These are phyloP conservation scores for Eucalyptus marginata DNA, from an alignment of 345 rosid genomes.

Conservation along the genomic window DNA sequence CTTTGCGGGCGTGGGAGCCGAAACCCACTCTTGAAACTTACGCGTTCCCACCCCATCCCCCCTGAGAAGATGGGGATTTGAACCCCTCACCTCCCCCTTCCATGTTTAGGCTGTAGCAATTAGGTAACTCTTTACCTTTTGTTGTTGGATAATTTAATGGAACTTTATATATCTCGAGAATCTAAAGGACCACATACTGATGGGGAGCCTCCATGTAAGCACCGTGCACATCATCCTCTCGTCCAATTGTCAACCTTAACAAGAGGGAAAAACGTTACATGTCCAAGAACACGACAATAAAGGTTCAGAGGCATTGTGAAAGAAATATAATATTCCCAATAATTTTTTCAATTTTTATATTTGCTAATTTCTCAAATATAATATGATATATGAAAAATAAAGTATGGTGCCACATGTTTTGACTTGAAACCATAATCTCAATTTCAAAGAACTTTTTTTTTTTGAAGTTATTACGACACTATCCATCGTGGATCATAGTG, in stretches of 20 bases:
- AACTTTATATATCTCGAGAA: too few species aligned
- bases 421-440: background rate
- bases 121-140: background rate
- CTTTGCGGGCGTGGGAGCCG: too few species aligned
- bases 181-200: background rate
- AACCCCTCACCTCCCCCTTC: too few species aligned
- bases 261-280: background rate
- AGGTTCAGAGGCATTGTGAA: background rate
- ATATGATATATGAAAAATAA: background rate
- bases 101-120: background rate
- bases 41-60: too few species aligned
- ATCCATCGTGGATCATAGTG: too few species aligned
- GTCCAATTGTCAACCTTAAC: background rate
- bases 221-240: background rate
- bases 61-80: too few species aligned
- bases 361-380: background rate
- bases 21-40: too few species aligned
- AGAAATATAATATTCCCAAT: background rate
- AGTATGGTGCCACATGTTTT: background rate
- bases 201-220: background rate
- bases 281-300: background rate
- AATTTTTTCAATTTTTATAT: background rate
- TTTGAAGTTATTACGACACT: fast-evolving
- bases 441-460: background rate
- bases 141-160: background rate